Evolutionary conservation across 1,139 yeast genomes (phyloP).

Genomic region (Debaryomycetaceae sp.): DNA sequence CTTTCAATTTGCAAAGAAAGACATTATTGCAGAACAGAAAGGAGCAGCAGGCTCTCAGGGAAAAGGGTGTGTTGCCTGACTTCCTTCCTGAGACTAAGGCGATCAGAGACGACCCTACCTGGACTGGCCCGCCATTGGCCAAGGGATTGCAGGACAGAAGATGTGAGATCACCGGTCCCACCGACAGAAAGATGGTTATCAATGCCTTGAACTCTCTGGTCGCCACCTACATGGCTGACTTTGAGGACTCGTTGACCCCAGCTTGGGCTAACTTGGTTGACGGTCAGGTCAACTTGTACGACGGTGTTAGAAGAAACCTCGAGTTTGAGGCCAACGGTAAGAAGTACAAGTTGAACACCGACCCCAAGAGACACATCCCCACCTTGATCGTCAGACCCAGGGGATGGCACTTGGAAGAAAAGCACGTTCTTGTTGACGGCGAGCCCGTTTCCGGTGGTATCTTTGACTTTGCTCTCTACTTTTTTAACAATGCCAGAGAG

Average conservation of each 20-base stretch:
- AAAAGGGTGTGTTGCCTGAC: constrained; percentile 65
- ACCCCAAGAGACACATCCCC: constrained; percentile 56
- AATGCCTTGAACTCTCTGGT: constrained; percentile 88
- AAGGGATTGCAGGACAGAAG: constrained; percentile 74
- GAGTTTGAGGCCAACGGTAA: constrained; percentile 55
- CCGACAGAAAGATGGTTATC: constrained; percentile 88
- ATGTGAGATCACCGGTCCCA: constrained; percentile 87
- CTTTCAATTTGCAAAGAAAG: constrained; percentile 60
- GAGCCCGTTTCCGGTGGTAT: constrained; percentile 71
- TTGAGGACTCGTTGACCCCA: constrained; percentile 93
- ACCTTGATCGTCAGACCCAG: constrained; percentile 80
- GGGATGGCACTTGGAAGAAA: constrained; percentile 82
- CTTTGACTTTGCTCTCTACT: constrained; percentile 74
- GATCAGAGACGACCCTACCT: constrained; percentile 68
- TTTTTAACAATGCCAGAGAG: constrained; percentile 69
- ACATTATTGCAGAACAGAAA: constrained; percentile 58
- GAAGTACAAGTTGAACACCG: constrained; percentile 53
- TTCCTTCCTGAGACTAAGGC: constrained; percentile 68
- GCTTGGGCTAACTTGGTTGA: constrained; percentile 85
- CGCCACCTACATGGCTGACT: constrained; percentile 92
- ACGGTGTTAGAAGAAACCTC: constrained; percentile 71
- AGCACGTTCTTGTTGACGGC: constrained; percentile 70
- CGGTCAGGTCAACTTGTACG: constrained; percentile 91
- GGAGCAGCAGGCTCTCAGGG: constrained; percentile 57
- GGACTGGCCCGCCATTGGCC: constrained; percentile 79